A percentile compares a stretch with the other conserved stretches of the same genome.
These are phyloP conservation scores for Komagataella kurtzmanii DNA, from an alignment of 805 yeast genomes.

Conservation along the genomic window DNA sequence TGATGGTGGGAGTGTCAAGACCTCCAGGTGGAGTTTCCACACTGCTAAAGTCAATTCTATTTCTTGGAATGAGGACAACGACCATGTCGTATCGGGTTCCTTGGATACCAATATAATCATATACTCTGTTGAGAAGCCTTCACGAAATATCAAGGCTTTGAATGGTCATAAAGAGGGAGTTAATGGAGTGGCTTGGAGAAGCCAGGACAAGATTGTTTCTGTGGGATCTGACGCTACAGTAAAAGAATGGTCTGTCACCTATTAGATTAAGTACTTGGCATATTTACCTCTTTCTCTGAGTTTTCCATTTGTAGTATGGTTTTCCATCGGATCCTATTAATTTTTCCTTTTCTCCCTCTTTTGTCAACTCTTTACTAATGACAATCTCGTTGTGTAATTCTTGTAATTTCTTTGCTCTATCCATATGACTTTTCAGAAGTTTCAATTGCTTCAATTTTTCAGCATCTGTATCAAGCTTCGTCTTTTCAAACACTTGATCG, in stretches of 20 bases:
- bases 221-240: slow-evolving; percentile 77
- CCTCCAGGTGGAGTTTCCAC: slow-evolving; percentile 95
- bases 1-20: slow-evolving; percentile 38
- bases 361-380: slow-evolving; percentile 76
- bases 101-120: slow-evolving; percentile 72
- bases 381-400: slow-evolving; percentile 65
- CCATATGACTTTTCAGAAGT: slow-evolving; percentile 47
- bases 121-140: slow-evolving; percentile 70
- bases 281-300: slow-evolving; percentile 43
- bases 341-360: slow-evolving; percentile 79
- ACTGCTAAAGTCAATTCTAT: slow-evolving; percentile 69
- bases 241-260: slow-evolving; percentile 50
- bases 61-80: slow-evolving; percentile 66
- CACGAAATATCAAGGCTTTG: slow-evolving; percentile 56
- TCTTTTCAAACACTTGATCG: slow-evolving; percentile 6
- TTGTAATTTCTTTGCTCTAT: slow-evolving; percentile 55
- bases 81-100: slow-evolving; percentile 66
- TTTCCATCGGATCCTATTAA: slow-evolving; percentile 52
- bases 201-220: slow-evolving; percentile 36
- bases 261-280: not conserved
- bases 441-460: slow-evolving; percentile 51
- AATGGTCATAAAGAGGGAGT: slow-evolving; percentile 90
- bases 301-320: slow-evolving; percentile 74
- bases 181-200: slow-evolving; percentile 55
- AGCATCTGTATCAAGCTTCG: slow-evolving; percentile 20